Evolutionary conservation across 345 rosid species (phyloP), one percentile per base, ranked within the genome.

Genomic region (Camelina sativa): DNA sequence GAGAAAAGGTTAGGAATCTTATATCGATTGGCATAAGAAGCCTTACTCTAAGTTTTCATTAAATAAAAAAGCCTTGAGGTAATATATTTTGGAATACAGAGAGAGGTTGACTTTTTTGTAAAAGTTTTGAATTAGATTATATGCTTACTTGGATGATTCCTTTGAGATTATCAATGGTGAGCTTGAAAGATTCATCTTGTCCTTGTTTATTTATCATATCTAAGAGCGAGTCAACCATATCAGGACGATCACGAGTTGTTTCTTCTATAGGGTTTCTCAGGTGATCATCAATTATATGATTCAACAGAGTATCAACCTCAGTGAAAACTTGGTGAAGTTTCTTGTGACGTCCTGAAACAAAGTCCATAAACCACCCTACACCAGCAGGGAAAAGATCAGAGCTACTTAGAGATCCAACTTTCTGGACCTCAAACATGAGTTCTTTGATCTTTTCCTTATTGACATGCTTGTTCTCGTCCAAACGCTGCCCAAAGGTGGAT

Each of bases 171-270:
- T 52, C 74, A n/a, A 41, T 28, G 4, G 55, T 57, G 28, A 70
- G 30, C 46, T 46, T 41, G 28, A 56, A 41, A 15, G 53, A 23
- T 4, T 5, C 41, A 3, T 16, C 56, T 57, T 28, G 56, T 20
- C 25, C 43, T 69, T 58, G 55, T 15, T 44, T 30, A 11, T 34
- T 17, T 8, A 70, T 43, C 17, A 44, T 3, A 11, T 25, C 37
- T 30, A 69, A 30, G 23, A 69, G 30, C 15, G 44, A 16, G 30
- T 76, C 76, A 34, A 76, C 13, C 13, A 76, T 11, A 38, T 70
- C 76, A 41, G 57, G 71, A 10, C 74, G 70, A n/a, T 70, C 76
- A 38, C 11, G 51, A 32, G 46, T 55, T 55, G 41, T 41, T 44
- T 6, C 16, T 17, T 35, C 57, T 32, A 11, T 34, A 16, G 48